Base-by-base conservation (phyloP, 768 basidiomycete genomes). In the Podaxis sp. region DNA sequence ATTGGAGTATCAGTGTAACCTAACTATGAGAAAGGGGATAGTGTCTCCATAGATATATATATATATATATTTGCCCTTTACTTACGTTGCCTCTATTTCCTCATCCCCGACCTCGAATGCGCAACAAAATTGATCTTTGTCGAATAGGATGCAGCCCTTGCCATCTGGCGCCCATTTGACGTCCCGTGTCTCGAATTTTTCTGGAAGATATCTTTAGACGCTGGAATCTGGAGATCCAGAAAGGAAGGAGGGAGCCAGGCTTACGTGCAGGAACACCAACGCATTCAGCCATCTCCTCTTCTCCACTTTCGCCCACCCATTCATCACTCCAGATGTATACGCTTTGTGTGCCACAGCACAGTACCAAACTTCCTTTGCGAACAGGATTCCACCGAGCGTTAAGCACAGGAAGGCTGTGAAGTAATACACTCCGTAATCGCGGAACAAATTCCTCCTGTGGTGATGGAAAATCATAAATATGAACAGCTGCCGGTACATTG, bases 111-210 rank as follows among this genome's bases (percentile, higher is more conserved):
- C 90, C 70, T 92, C 90, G 62, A 91, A 93, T 5, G 88, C 90
- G 69, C 91, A 92, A 69, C 93, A 95, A 68, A 94, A 96, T 44
- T 82, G 82, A 36, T 89, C 85, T 67, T 82, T 89, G 66, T 91
- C 91, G 59, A 93, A 59, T 52, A 96, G 70, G 1, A 89, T 76
- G 57, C 95, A 72, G 0, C 90, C 90, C 63, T 90, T 89, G 2
- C 95, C 95, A 67, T 97, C 93, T 3, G 91, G 90, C 11, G 91
- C 83, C 92, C 93, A 97, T 44, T 72, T 79, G 4, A 91, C 64
- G 63, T 91, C 88, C 57, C 79, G 79, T 2, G 86, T 81, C 57
- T 87, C 82, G 64, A 95, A 95, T 68, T 83, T 81, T 61, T 84
- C 90, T 91, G 46, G n/a, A 16, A 23, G 32, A 37, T 28, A 44